These are phyloP conservation scores for Monosporozyma servazzii DNA, from an alignment of 805 yeast genomes.

Conservation along the genomic window DNA sequence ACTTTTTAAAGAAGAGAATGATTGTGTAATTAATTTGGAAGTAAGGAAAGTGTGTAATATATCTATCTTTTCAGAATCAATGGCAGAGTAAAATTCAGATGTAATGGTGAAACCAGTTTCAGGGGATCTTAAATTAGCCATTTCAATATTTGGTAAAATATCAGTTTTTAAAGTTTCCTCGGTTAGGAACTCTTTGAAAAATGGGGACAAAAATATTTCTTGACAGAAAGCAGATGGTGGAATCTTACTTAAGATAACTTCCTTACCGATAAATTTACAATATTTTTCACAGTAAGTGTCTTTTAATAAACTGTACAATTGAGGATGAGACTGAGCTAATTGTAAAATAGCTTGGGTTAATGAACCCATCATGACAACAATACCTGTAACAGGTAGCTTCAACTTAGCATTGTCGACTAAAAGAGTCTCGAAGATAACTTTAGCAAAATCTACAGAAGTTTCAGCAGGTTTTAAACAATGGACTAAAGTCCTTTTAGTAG, in stretches of 20 bases:
- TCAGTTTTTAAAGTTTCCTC: slow-evolving; percentile 31
- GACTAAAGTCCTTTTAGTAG: slow-evolving; percentile 21
- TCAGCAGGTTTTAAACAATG: slow-evolving; percentile 16
- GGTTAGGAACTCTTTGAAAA: slow-evolving; percentile 36
- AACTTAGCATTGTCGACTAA: slow-evolving; percentile 11
- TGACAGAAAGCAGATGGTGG: slow-evolving; percentile 36
- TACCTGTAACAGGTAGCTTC: slow-evolving; percentile 29
- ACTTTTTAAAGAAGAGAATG: slow-evolving; percentile 53
- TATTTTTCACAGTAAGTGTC: slow-evolving; percentile 14
- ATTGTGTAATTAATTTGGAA: slow-evolving; percentile 43
- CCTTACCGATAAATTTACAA: slow-evolving; percentile 29
- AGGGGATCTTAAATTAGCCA: slow-evolving; percentile 68
- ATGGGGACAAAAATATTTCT: slow-evolving; percentile 35
- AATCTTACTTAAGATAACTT: slow-evolving; percentile 38
- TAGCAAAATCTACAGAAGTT: slow-evolving; percentile 8
- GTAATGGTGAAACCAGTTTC: slow-evolving; percentile 57
- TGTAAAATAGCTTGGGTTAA: slow-evolving; percentile 27
- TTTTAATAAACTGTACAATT: slow-evolving; percentile 14
- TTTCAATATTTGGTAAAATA: slow-evolving; percentile 58
- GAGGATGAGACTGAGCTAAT: slow-evolving; percentile 16
- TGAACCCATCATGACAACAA: slow-evolving; percentile 31
- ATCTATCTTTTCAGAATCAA: slow-evolving; percentile 31
- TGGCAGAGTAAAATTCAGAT: slow-evolving; percentile 35
- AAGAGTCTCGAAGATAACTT: slow-evolving; percentile 7
- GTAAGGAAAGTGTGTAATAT: slow-evolving; percentile 33